Base-by-base conservation (phyloP, 2,329 filamentous ascomycete species). In the Fusarium denticulatum region DNA sequence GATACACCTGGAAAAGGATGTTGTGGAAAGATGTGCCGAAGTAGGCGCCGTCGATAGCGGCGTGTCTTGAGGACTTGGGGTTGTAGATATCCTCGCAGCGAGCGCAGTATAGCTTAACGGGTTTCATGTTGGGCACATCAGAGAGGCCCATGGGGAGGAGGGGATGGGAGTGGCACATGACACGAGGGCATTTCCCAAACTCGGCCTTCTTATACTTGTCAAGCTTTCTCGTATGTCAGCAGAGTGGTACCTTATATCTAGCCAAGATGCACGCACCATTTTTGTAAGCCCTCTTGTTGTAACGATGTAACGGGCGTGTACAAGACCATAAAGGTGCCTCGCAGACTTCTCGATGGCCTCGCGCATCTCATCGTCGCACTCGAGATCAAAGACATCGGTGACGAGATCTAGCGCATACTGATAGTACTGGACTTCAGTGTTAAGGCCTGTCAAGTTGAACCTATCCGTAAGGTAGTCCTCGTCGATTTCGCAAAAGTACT, bases 401-500 rank as follows among this genome's bases (percentile, higher is more conserved):
- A 99, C 94, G 22, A 99, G 90, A 81, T 99, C 96, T 50, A 99
- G 89, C 22, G 96, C 96, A 89, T 99, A 98, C 84, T 99, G 96
- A 80, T 99, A 99, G 86, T 98, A 98, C 80, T 97, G 94, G 20
- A 99, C 96, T 82, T 99, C 96, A 40, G 94, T 96, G 84, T 98
- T 98, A 57, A 99, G 89, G 42, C 96, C 96, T 1, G 96, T 99
- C 70, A 99, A 87, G 85, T 99, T 99, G 89, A 99, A 99, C 57
- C 96, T 92, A 83, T 99, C 96, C 58, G 95, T 98, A 52, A 99
- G 89, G 83, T 99, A 99, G 79, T 99, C 96, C 83, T 99, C 96
- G 83, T 99, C 96, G 79, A 99, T 98, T 82, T 99, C 96, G 89
- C 96, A 99, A 80, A 98, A 99, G 85, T 99, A 99, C 82, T 99